These are phyloP conservation scores for Chlorella vulgaris DNA, from an alignment of 139 green algal species.

Conservation along the genomic window DNA sequence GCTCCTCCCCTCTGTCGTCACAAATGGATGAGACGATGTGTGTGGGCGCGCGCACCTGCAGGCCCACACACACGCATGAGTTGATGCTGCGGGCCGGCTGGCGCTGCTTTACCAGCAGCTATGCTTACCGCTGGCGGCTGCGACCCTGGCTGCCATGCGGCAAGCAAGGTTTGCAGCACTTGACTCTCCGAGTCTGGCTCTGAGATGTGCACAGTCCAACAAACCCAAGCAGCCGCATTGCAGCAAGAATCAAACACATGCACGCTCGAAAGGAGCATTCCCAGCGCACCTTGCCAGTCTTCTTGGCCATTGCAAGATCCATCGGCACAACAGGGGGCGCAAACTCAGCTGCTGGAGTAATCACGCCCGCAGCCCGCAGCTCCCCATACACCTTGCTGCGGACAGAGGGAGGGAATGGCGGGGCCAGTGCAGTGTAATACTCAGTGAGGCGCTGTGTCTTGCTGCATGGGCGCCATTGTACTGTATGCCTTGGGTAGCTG, in stretches of 20 bases:
- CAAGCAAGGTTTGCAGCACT: too few species aligned
- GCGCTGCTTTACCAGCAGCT: too few species aligned
- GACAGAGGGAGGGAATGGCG: not conserved
- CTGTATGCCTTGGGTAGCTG: not conserved
- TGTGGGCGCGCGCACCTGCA: slow-evolving; percentile 85
- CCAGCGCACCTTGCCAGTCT: slow-evolving; percentile 69
- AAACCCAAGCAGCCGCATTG: too few species aligned
- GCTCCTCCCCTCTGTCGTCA: slow-evolving; percentile 94
- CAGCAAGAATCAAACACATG: too few species aligned
- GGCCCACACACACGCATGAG: not conserved
- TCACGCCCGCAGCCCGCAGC: slow-evolving; percentile 65
- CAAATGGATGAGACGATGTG: slow-evolving; percentile 93
- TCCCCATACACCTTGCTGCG: slow-evolving; percentile 49
- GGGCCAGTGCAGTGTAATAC: not conserved
- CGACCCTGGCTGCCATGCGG: too few species aligned
- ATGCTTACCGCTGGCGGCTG: too few species aligned
- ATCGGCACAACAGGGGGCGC: slow-evolving; percentile 60
- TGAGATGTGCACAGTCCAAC: too few species aligned
- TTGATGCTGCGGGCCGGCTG: not conserved
- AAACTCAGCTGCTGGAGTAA: slow-evolving; percentile 66
- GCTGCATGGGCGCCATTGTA: too few species aligned
- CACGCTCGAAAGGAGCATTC: too few species aligned
- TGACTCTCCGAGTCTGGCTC: too few species aligned
- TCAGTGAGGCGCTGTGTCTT: too few species aligned
- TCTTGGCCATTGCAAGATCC: slow-evolving; percentile 82